Base-by-base conservation (phyloP, 345 rosid genomes). In the Brassica nigra region DNA sequence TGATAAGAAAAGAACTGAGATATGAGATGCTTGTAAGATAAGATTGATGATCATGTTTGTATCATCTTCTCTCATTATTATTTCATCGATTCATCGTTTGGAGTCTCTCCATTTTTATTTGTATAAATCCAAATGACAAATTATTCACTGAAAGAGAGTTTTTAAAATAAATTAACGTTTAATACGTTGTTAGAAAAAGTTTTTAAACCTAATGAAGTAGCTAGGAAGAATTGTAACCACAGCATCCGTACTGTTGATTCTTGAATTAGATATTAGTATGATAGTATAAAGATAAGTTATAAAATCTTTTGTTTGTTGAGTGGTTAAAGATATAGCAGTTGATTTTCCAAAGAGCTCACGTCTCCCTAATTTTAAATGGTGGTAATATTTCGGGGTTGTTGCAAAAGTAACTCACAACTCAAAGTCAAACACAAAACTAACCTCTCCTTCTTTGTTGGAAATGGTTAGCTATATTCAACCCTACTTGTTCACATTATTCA, bases 21-120 rank as follows among this genome's bases (percentile, higher is more conserved):
- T 73, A 27, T 68, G 66, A 63, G 70, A 80, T 68, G 79, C 83
- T 80, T 80, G 66, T 62, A 80, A 69, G 61, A 69, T 74, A 74
- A 74, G 83, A 63, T 16, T 68, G 63, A 74, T 80, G 36, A 74
- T 80, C 68, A 66, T 44, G 82, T 59, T 79, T 61, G 42, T 44
- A 65, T 72, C 62, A 57, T 54, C 28, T 68, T 62, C 27, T 80
- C 52, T 61, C 63, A 68, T 79, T 74, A 68, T 68, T 73, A 67
- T 49, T 47, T 47, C 68, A 47, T 23, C 47, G 34, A 36, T 34
- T 52, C 20, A 52, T 52, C 57, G 15, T 52, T 52, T 14, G 55
- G 55, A 14, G 16, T 16, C 44, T 54, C 15, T 59, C 33, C 74
- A 15, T 58, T 16, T 10, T 54, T 2, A 54, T 54, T 54, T 54